phyloP scores from a whole-genome alignment of 768 basidiomycete species.

The Strobilomyces dryophilus region DNA sequence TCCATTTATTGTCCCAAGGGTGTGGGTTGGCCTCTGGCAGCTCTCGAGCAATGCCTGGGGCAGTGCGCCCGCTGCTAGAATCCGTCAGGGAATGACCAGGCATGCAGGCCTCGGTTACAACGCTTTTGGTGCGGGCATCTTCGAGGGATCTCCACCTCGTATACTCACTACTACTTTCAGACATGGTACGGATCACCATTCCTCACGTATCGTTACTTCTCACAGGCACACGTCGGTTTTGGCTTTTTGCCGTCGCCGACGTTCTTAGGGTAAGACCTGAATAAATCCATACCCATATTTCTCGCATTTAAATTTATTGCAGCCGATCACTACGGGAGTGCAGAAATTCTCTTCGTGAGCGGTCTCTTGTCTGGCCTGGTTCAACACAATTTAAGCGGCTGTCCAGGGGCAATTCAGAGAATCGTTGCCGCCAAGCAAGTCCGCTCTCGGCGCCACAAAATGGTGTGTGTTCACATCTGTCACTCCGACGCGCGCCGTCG shows the following conservation, averaged over 20 bases:
- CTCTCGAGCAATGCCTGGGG: slow-evolving; percentile 87
- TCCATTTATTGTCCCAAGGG: slow-evolving; percentile 52
- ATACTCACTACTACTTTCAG: slow-evolving; percentile 28
- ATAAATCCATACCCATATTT: neutral
- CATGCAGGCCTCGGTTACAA: slow-evolving; percentile 54
- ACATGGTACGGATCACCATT: slow-evolving; percentile 47
- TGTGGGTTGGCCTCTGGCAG: slow-evolving; percentile 84
- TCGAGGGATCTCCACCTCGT: slow-evolving; percentile 8
- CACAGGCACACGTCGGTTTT: slow-evolving; percentile 3
- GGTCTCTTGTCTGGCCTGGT: neutral
- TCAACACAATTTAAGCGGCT: neutral
- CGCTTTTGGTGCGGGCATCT: slow-evolving; percentile 38
- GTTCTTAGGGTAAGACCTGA: slow-evolving; percentile 24
- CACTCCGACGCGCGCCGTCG: slow-evolving; percentile 47
- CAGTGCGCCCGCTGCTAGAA: slow-evolving; percentile 58
- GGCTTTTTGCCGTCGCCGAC: slow-evolving; percentile 1
- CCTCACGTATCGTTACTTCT: slow-evolving; percentile 14
- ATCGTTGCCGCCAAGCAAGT: slow-evolving; percentile 36
- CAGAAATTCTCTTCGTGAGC: slow-evolving; percentile 76
- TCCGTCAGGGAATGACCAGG: slow-evolving; percentile 63
- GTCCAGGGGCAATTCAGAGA: slow-evolving; percentile 66
- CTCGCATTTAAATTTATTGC: slow-evolving; percentile 12
- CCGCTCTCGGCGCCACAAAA: slow-evolving; percentile 73
- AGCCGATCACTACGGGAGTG: slow-evolving; percentile 87
- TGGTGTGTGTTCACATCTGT: slow-evolving; percentile 74